Evolutionary conservation across 2,329 filamentous ascomycete species (phyloP), one percentile per base, ranked within the genome.

Genomic region (Simplicillium aogashimaense): DNA sequence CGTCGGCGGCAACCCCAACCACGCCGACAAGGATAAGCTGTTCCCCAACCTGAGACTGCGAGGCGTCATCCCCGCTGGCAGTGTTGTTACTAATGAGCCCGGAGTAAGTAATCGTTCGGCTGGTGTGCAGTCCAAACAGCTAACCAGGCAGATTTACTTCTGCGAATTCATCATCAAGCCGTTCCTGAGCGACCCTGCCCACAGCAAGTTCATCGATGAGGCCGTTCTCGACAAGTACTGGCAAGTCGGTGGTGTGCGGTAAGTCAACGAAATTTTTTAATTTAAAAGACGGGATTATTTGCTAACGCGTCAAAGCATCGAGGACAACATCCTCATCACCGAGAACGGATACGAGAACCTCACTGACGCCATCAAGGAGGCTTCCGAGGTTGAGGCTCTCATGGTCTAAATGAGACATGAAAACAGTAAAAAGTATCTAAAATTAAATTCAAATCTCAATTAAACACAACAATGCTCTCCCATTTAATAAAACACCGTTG

Each of bases 81-180:
- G 82, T 37, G 86, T 98, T 17, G 81, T 98, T 39, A 98, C 92
- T 0, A 90, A 97, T 31, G 92, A 98, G 67, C 92, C 92, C 11
- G 92, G 92, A 36, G 78, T 86, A 69, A 62, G 78, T 69, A 12
- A 2, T 29, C 33, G 4, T 3, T 37, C 13, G 16, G 7, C 11
- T 9, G 7, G 16, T 25, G n/a, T n/a, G 7, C 20, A 37, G 28
- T 11, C 11, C 16, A 12, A 25, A 9, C 10, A 20, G 11, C 42
- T 53, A 29, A 49, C 38, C 9, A n/a, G 13, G 17, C 45, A 80
- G 76, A 80, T 90, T 46, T 95, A 95, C 64, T 95, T 95, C 60
- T 94, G 86, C 62, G 75, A 78, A 15, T 95, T 89, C 56, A 94
- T 94, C 47, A 85, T 95, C 45, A 76, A 82, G 35, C 85, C 87